Percentiles rank a stretch among this genome's conserved stretches.
Conservation (phyloP, 345 rosid genomes). For the Erysimum cheiranthoides region DNA sequence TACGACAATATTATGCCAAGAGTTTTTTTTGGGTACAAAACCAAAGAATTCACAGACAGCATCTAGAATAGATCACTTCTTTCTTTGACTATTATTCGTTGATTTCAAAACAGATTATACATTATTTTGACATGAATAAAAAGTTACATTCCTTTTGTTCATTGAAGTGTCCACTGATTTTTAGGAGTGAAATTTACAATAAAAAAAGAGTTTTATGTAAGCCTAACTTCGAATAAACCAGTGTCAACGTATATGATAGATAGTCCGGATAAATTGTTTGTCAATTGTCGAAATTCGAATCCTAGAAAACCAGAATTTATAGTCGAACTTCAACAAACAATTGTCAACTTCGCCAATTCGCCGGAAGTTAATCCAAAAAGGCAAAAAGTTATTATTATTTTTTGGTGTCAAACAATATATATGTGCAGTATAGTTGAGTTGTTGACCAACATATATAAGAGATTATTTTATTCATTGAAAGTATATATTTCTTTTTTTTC, state of each 20-base stretch:
- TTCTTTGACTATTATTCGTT: not conserved
- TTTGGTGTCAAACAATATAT: not conserved
- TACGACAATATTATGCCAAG: constrained; percentile 12
- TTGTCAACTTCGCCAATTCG: not conserved
- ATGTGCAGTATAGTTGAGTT: not conserved
- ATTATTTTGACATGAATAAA: constrained; percentile 1
- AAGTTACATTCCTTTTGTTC: not conserved
- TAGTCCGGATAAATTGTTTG: not conserved
- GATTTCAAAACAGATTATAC: not conserved
- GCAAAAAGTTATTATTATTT: not conserved
- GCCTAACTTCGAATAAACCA: not conserved
- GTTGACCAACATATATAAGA: constrained; percentile 5
- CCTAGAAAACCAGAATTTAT: not conserved
- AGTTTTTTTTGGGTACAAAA: constrained; percentile 9
- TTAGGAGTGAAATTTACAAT: not conserved
- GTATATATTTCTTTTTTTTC: not conserved
- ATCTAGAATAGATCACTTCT: constrained; percentile 2
- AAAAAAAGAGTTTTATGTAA: not conserved
- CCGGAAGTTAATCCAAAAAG: not conserved
- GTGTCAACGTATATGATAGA: not conserved
- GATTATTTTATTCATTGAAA: not conserved
- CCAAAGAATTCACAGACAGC: constrained; percentile 26
- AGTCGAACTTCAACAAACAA: not conserved
- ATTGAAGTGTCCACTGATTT: not conserved
- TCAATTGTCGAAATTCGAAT: too few relatives aligned